phyloP scores from a whole-genome alignment of 1,139 yeast species.

The Pneumocystis oryctolagi region DNA sequence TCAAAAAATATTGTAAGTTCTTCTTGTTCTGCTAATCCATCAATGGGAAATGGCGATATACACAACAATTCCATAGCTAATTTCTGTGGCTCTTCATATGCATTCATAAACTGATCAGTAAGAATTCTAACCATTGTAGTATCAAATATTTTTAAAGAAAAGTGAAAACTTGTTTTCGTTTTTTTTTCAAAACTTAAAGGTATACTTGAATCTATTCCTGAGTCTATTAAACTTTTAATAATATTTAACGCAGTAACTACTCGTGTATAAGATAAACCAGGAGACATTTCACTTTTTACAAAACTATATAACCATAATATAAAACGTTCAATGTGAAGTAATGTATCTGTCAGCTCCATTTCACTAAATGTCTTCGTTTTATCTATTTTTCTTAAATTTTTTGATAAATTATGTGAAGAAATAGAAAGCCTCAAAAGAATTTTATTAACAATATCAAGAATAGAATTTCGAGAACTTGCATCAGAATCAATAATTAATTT shows the following conservation, averaged over 20 bases:
- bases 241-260: conserved; percentile 6
- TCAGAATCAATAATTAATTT: conserved; percentile 8
- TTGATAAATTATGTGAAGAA: neutral
- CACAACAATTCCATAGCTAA: neutral
- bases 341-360: neutral
- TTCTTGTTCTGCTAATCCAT: neutral
- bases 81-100: neutral
- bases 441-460: conserved; percentile 5
- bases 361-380: neutral
- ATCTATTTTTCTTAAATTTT: conserved; percentile 1
- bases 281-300: conserved; percentile 7
- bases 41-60: neutral
- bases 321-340: conserved; percentile 2
- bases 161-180: neutral
- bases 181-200: neutral
- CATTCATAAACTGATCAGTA: neutral
- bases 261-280: conserved; percentile 7
- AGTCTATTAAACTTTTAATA: conserved; percentile 4
- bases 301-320: conserved; percentile 4
- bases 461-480: conserved; percentile 4
- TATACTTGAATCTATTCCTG: conserved; percentile 3
- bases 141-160: neutral
- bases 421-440: conserved; percentile 6
- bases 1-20: neutral
- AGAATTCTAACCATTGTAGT: neutral